Evolutionary conservation across 257 asterid species (phyloP), one percentile per base, ranked within the genome.

Genomic region (Oldenlandia corymbosa): DNA sequence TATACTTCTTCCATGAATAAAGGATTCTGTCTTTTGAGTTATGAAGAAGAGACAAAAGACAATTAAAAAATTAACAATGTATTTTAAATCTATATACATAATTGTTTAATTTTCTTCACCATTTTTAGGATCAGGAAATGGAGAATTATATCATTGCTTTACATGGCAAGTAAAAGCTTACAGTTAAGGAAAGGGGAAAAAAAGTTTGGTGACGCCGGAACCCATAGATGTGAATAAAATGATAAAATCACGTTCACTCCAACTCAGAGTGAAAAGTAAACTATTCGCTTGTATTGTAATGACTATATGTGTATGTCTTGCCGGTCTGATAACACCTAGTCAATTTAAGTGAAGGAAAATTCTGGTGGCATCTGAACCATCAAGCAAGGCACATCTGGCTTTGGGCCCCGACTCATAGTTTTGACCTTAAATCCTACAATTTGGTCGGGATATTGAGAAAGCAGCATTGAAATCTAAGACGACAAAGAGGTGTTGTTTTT

Each of bases 401-500:
- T 18, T 37, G 47, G 50, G 30, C 4, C 51, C 50, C 45, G 1
- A 39, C 5, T 7, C 20, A 5, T 12, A 11, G 34, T 37, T 11
- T 10, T 21, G 5, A 37, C 39, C 64, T 21, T 58, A 26, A 36
- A 20, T 21, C 7, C 2, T 17, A 27, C 31, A 58, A n/a, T 20
- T 21, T 21, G 64, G 64, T 37, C 31, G 49, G 49, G 1, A 10
- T 37, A 17, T 11, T 27, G 49, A 58, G 20, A 37, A 1, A 17
- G 7, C 10, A 37, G 34, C 20, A 21, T 37, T 58, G 10, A 3
- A 58, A 58, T 4, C 37, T 10, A 32, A 37, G 63, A 21, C 21
- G 50, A 59, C 64, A 59, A 39, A 59, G 34, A 59, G 64, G 17
- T 9, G 30, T n/a, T 36, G n/a, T 20, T 58, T 23, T 39, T 12